These are phyloP conservation scores for Rhodotorula sp. DNA, from an alignment of 1,284 basidiomycete species.

Conservation along the genomic window DNA sequence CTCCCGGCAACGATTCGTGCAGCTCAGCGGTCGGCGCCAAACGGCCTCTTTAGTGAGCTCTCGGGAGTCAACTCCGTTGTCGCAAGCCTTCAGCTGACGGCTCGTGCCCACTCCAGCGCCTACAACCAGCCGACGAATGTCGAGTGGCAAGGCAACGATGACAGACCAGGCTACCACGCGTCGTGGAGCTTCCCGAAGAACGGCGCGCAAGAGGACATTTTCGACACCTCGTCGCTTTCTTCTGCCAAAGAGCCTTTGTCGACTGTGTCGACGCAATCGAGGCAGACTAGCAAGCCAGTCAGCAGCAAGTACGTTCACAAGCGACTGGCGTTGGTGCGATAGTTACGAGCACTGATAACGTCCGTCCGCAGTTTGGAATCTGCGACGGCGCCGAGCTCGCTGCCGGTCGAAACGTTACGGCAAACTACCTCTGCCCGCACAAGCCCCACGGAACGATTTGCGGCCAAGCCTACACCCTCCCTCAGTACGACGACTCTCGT, in stretches of 20 bases:
- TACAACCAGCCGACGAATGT: slow-evolving; percentile 27
- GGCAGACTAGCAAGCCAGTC: background rate
- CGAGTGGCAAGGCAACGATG: slow-evolving; percentile 12
- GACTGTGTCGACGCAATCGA: background rate
- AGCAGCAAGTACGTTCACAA: no score
- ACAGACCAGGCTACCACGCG: slow-evolving; percentile 18
- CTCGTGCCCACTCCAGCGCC: background rate
- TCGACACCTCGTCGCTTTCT: slow-evolving; percentile 1
- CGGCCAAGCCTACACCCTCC: no score
- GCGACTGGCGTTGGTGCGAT: no score
- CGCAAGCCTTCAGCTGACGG: background rate
- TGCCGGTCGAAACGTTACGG: no score
- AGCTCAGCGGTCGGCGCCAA: slow-evolving; percentile 20
- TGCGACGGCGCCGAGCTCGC: no score
- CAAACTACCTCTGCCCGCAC: no score
- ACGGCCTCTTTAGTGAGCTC: slow-evolving; percentile 19
- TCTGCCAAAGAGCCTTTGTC: no score
- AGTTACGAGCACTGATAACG: no score
- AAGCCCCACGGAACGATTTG: no score
- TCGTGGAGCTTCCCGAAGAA: slow-evolving; percentile 17
- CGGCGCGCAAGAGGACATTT: slow-evolving; percentile 33
- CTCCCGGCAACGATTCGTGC: slow-evolving; percentile 1
- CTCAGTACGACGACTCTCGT: no score
- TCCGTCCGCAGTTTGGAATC: no score
- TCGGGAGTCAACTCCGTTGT: background rate